Base-by-base conservation (phyloP, 2,329 filamentous ascomycete genomes). In the Aschersonia sp. region DNA sequence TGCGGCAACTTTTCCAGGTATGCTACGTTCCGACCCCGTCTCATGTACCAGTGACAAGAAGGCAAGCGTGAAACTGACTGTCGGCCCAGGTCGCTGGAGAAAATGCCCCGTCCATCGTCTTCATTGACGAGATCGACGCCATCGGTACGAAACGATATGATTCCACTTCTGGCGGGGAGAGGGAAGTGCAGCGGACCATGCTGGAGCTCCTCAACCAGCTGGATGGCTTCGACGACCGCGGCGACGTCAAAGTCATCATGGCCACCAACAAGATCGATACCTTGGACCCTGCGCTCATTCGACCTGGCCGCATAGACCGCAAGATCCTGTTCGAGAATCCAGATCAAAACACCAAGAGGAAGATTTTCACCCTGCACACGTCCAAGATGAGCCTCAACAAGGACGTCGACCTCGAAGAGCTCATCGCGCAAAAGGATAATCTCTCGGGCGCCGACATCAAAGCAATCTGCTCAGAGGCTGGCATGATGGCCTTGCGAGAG, bases 251-350 rank as follows among this genome's bases (percentile, higher is more conserved):
- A 74, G 92, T 98, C 52, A 90, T 98, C 66, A 97, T 98, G 89
- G 94, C 92, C 10, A 98, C 92, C 56, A 98, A 98, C 81, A 98
- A 98, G 79, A 98, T 98, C 56, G 94, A 98, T 57, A 94, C 87
- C 4, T 76, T 98, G 31, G 94, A 98, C 61, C 92, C 92, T 48
- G 92, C 92, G 14, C 75, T 98, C 56, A 98, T 98, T 62, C 84
- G 92, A 56, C 92, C 92, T 43, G 92, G 92, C 54, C 89, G 92
- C 76, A 98, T 98, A 65, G 92, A 98, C 67, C 83, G 92, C 58
- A 98, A 98, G 78, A 98, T 98, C 53, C 68, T 83, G 52, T 86
- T 81, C 60, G 76, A 79, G 64, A 76, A 81, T 59, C 72, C 70
- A 43, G 72, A 80, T 67, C 83, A 96, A 74, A 89, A 90, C 68